phyloP scores from a whole-genome alignment of 2,329 filamentous ascomycete species.

The Diaporthe humulicola region DNA sequence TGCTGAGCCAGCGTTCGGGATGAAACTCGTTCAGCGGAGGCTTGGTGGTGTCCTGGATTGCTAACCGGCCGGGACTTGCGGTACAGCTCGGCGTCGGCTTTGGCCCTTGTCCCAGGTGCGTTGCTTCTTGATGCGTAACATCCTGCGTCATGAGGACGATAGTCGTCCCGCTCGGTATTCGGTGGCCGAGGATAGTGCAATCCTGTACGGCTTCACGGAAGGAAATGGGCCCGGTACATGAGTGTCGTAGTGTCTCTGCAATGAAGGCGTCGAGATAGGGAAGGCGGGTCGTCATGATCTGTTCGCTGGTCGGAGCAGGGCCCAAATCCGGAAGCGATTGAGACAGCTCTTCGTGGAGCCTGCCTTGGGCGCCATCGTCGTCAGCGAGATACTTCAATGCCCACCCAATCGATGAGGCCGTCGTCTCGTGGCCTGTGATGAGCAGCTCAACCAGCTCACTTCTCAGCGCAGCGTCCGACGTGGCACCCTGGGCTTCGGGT shows the following conservation, averaged over 20 bases:
- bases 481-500: not conserved
- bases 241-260: constrained; percentile 19
- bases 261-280: constrained; percentile 16
- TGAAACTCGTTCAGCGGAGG: constrained; percentile 9
- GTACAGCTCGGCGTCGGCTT: not conserved
- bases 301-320: not conserved
- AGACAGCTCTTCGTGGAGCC: constrained; percentile 1
- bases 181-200: constrained; percentile 15
- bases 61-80: not conserved
- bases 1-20: not conserved
- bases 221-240: constrained; percentile 7
- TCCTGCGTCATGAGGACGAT: constrained; percentile 22
- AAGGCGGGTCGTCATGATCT: not conserved
- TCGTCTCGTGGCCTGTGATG: constrained; percentile 20
- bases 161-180: not conserved
- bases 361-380: not conserved
- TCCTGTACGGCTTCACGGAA: constrained; percentile 16
- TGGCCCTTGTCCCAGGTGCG: not conserved
- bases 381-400: constrained; percentile 19
- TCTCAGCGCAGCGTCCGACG: constrained; percentile 1
- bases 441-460: constrained; percentile 17
- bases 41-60: not conserved
- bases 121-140: not conserved
- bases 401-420: constrained; percentile 18
- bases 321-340: not conserved